Base-by-base conservation (phyloP, 495 filamentous ascomycete species). In the Coniosporium apollinis region DNA sequence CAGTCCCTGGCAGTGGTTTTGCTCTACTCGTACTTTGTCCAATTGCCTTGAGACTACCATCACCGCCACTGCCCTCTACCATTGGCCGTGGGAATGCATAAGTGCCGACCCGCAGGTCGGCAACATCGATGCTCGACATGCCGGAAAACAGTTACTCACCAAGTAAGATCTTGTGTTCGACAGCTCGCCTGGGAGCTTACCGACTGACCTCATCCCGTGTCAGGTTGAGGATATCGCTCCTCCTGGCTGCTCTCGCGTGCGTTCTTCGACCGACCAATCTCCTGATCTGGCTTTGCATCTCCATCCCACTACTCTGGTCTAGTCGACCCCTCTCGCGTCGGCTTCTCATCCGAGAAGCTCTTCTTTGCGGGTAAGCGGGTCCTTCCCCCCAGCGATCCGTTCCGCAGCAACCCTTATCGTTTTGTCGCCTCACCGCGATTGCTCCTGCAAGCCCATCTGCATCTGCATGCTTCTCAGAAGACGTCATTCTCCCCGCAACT, bases 1-100 rank as follows among this genome's bases (percentile, higher is more conserved):
- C 43, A 96, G 74, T 50, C 84, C 89, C 13, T 99, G 91, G 83
- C 84, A 94, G 52, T 99, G 79, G 79, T 94, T 91, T 54, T 91
- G 79, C 54, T 85, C 86, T 0, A 91, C 83, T 1, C 69, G 89
- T 37, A 92, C 89, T 0, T 71, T 99, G 34, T 94, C 85, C 26
- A 99, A 96, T 57, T 89, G 76, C 36, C 59, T 94, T 6, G 89
- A 99, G 61, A 91, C 81, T 1, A 81, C 78, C 3, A 49, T 99
- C 42, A 94, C 89, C 10, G 63, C 81, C 37, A 62, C 72, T 36
- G 89, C 86, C 4, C 58, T 94, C 11, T 69, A 71, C 44, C 69
- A 74, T 37, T 96, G 85, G 86, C 89, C 89, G 13, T 96, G 89
- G 91, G 52, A 65, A 34, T 70, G 66, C 69, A n/a, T n/a, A n/a